These are phyloP conservation scores for Cordyceps fumosorosea DNA, from an alignment of 2,329 filamentous ascomycete species.

Conservation along the genomic window DNA sequence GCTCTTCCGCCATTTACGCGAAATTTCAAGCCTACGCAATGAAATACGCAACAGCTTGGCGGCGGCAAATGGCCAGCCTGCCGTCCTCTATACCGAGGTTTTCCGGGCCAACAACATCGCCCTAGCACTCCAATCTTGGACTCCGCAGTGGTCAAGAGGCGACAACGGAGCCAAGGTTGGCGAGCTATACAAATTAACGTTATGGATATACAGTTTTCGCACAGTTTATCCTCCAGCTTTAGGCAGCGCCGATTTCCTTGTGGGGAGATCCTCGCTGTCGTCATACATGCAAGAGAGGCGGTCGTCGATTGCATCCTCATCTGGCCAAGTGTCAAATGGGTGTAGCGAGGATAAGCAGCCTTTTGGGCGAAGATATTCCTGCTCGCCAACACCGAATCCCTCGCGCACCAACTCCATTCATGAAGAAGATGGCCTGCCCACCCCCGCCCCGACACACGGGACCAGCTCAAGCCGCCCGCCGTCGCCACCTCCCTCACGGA, in stretches of 20 bases:
- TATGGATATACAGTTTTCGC: constrained; percentile 58
- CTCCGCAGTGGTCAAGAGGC: constrained; percentile 52
- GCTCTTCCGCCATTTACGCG: constrained; percentile 69
- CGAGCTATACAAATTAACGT: constrained; percentile 57
- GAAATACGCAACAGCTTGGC: constrained; percentile 62
- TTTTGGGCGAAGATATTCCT: constrained; percentile 17
- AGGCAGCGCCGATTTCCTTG: constrained; percentile 2
- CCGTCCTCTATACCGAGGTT: constrained; percentile 66
- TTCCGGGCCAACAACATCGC: constrained; percentile 72
- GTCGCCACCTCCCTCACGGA: constrained; percentile 41
- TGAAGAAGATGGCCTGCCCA: constrained; percentile 25
- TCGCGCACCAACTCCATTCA: constrained; percentile 36
- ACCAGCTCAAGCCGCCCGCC: constrained; percentile 19
- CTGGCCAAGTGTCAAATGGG: constrained; percentile 8
- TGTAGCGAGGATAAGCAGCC: neutral
- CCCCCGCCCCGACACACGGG: constrained; percentile 6
- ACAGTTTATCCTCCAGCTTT: constrained; percentile 46
- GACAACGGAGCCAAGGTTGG: constrained; percentile 52
- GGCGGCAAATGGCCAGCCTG: constrained; percentile 48
- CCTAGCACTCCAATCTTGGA: constrained; percentile 66
- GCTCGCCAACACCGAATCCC: constrained; percentile 24
- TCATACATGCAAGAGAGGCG: constrained; percentile 16
- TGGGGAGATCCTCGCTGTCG: constrained; percentile 16
- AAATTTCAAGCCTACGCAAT: constrained; percentile 72
- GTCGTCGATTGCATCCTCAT: constrained; percentile 15